Conservation (phyloP, 768 basidiomycete species). For the Boletellus emodensis region DNA sequence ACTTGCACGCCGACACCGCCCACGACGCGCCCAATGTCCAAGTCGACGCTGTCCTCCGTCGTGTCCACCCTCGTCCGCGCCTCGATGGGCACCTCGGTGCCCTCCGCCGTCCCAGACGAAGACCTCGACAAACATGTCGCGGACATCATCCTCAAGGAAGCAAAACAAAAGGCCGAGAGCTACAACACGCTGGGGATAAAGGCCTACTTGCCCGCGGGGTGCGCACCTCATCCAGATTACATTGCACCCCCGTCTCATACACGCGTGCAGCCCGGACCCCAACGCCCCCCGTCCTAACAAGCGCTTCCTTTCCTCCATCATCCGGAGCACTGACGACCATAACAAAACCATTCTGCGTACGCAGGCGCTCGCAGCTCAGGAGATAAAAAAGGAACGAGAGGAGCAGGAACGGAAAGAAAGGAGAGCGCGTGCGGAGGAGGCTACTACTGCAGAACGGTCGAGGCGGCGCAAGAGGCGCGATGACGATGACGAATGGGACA, state of each 20-base stretch:
- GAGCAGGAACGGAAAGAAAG: constrained; percentile 63
- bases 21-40: constrained; percentile 31
- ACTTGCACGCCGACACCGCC: constrained; percentile 7
- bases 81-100: constrained; percentile 64
- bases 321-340: constrained; percentile 92
- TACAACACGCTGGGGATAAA: constrained; percentile 75
- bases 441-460: constrained; percentile 60
- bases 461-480: constrained; percentile 36
- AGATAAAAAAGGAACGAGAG: constrained; percentile 64
- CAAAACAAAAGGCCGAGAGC: constrained; percentile 82
- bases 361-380: constrained; percentile 69
- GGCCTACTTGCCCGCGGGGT: constrained; percentile 62
- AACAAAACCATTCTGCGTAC: constrained; percentile 79
- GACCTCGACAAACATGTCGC: constrained; percentile 92
- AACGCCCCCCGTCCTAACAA: constrained; percentile 80
- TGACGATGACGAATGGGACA: constrained; percentile 27
- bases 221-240: constrained; percentile 33
- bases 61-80: constrained; percentile 78
- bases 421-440: constrained; percentile 69
- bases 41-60: constrained; percentile 73
- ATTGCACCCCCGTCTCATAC: neutral
- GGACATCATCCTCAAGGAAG: constrained; percentile 87
- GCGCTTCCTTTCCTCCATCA: constrained; percentile 79
- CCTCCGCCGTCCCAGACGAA: constrained; percentile 62
- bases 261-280: constrained; percentile 50